Base-by-base conservation (phyloP, 2,329 filamentous ascomycete genomes). In the Epichloe gansuensis region DNA sequence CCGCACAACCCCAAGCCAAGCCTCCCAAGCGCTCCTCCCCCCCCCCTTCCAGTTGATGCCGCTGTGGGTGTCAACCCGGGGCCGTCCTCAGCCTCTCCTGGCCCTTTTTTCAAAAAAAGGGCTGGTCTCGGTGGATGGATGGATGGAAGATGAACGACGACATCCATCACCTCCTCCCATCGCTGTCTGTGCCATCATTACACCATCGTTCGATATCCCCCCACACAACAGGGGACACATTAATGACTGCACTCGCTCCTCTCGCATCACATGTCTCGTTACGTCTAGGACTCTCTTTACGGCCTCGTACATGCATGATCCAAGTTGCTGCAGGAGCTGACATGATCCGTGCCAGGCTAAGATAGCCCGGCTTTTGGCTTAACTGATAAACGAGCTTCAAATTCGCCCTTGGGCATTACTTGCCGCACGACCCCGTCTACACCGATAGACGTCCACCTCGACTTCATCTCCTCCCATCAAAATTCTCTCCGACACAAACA, bases 291-390 rank as follows among this genome's bases (percentile, higher is more conserved):
- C 43, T 31, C 43, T 45, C 11, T 4, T 34, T 27, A 25, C 11
- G 43, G 25, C 27, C 45, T 49, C 51, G 43, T 35, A 17, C 50
- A 27, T 51, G 50, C 44, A 25, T 42, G 42, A 42, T 27, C 9
- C 36, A 39, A n/a, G 11, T 43, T 36, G 36, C 39, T 51, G 53
- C 52, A 51, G 48, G 53, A 56, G 53, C 56, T 56, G 53, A 58
- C 47, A 52, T 56, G 53, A 51, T 46, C 48, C 43, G 41, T 45
- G 5, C 41, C 9, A 51, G 47, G 49, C 47, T 17, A 25, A 45
- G 47, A 23, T 52, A 56, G 55, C 42, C 53, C 47, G 41, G 47
- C 47, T 38, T 27, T 43, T 49, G 41, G 48, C 41, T 35, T 41
- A 27, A 21, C 17, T 21, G 17, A 21, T 21, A 21, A 36, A 27